Base-by-base conservation (phyloP, 805 yeast genomes). In the Wickerhamiella nectarea region DNA sequence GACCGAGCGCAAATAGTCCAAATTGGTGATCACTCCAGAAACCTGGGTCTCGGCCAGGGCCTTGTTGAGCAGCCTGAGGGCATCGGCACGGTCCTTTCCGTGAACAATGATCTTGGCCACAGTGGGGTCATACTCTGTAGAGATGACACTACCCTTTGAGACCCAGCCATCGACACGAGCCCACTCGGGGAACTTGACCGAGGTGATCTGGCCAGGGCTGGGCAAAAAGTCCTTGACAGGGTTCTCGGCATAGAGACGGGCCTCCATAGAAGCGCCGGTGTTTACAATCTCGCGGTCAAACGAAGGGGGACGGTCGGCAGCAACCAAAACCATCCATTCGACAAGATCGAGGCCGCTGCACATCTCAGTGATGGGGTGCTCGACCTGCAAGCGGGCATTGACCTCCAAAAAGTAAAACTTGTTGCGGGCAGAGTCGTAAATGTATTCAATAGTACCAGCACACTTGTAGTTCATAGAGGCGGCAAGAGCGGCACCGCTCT, bases 121-220 rank as follows among this genome's bases (percentile, higher is more conserved):
- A 9, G 95, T 85, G 39, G 97, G 97, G 63, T 87, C 98, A 61
- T 85, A 89, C 62, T 91, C 96, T 19, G 95, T 85, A 48, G 94
- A 78, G 48, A 89, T 68, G 29, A 71, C 76, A 10, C 95, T 80
- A 50, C 98, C 98, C 50, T 80, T 80, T 45, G 74, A 68, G 39
- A 85, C 89, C 97, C 98, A 91, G 11, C 91, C 80, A 59, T 89
- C 98, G 50, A 89, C 75, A 65, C 98, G 77, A 7, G 95, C 95
- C 81, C 87, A 81, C 18, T 66, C 62, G 2, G 98, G 97, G 70
- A 87, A 91, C 41, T 64, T 60, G 34, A 89, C 87, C 51, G 84
- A 86, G 9, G 85, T 78, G 46, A 89, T 67, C 61, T 81, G 93
- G 50, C 98, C 98, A 22, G 98, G 97, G 25, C 95, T 84, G 17